Percentiles rank a stretch among this genome's conserved stretches.
These are phyloP conservation scores for Quercus lobata DNA, from an alignment of 331 rosid genomes.

Conservation along the genomic window DNA sequence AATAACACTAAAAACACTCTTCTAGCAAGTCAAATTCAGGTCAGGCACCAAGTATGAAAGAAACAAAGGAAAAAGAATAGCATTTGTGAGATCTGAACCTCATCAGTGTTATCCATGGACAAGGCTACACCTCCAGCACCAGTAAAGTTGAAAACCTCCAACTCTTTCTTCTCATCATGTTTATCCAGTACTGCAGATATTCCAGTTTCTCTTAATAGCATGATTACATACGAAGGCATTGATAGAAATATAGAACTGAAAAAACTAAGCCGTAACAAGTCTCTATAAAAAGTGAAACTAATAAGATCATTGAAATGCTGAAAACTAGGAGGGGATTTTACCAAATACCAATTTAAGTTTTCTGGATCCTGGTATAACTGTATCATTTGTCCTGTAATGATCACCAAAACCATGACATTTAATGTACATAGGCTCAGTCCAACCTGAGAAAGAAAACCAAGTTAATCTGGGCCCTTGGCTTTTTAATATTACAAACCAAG, in stretches of 20 bases:
- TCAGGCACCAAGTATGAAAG: constrained; percentile 2
- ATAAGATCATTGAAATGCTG: no score
- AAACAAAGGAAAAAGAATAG: not conserved
- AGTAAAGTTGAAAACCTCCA: no score
- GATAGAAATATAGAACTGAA: no score
- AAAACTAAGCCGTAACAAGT: no score
- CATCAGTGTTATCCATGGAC: constrained; percentile 89
- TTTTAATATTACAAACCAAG: no score
- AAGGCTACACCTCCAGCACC: constrained; percentile 62
- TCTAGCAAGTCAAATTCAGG: constrained; percentile 12
- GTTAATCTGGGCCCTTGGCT: no score
- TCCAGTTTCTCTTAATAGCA: no score
- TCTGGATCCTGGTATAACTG: constrained; percentile 54
- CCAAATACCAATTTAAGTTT: constrained; percentile 13
- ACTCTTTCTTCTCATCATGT: no score
- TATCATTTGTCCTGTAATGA: constrained; percentile 85
- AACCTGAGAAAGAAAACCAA: constrained; percentile 37
- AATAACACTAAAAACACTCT: not conserved
- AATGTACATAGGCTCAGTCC: constrained; percentile 87
- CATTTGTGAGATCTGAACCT: constrained; percentile 43
- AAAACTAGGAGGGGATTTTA: not conserved
- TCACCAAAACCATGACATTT: constrained; percentile 98
- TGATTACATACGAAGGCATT: no score
- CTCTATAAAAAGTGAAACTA: no score
- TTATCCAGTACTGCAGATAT: no score